Percentiles rank a stretch among this genome's conserved stretches.
Conservation (phyloP, 2,329 filamentous ascomycete genomes). For the Alternaria brassicae region DNA sequence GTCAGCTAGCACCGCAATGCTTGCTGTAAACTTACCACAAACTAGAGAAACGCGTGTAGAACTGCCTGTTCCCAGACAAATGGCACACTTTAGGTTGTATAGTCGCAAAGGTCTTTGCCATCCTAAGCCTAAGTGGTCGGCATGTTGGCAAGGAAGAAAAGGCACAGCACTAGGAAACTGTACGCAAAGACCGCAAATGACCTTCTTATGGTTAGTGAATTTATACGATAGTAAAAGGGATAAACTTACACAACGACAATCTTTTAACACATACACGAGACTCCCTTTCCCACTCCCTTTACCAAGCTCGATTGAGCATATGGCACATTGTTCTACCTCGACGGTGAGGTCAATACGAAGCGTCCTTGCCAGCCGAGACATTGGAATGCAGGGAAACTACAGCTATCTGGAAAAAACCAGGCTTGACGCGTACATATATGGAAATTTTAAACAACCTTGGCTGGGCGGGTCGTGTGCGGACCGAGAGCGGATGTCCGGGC, state of each 20-base stretch:
- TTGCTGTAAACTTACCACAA: conserved; percentile 2
- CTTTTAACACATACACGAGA: neutral
- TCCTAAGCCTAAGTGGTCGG: neutral
- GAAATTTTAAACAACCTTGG: neutral
- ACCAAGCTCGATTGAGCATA: neutral
- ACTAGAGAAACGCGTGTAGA: neutral
- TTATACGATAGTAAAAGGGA: neutral
- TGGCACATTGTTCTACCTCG: neutral
- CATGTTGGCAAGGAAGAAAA: conserved; percentile 4
- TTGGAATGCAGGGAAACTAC: neutral
- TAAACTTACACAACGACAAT: conserved; percentile 7
- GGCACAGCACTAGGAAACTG: neutral
- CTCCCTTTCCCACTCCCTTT: neutral
- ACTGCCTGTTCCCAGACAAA: neutral
- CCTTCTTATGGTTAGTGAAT: neutral
- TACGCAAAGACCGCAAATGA: conserved; percentile 1
- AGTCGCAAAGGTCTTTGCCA: conserved; percentile 2
- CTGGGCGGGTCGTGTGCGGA: neutral
- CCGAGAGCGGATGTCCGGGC: neutral
- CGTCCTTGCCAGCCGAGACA: neutral
- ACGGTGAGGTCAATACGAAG: neutral
- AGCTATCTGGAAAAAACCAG: neutral
- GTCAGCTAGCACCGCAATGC: neutral
- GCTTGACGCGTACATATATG: neutral
- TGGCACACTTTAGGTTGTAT: conserved; percentile 2